Base-by-base conservation (phyloP, 805 yeast species). In the Wilhelminamyces savonicus region DNA sequence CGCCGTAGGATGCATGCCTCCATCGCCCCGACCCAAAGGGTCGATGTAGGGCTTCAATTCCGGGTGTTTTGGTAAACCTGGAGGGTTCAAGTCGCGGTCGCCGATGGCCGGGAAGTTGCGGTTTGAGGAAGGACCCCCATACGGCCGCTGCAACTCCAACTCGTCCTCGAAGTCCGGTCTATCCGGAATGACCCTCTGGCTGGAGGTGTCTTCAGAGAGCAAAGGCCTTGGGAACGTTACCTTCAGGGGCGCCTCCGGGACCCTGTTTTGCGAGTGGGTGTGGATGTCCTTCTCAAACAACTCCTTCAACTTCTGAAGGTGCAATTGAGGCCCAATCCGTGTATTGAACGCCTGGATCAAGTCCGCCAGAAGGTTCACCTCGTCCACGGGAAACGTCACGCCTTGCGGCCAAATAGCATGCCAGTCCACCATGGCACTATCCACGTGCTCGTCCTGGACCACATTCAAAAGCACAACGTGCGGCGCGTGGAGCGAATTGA, bases 81-180 rank as follows among this genome's bases (percentile, higher is more conserved):
- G 41, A 2, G 80, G 81, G 35, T 69, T 58, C 24, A 73, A 50
- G 44, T 76, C 82, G 9, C 59, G 46, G 19, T 64, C 69, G 0
- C 82, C 82, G 22, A 71, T 59, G 0, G 61, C 31, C 4, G 64
- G 60, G 13, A 39, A 36, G 15, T 31, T 38, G 15, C 8, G 16
- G 7, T 5, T 31, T 19, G 28, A 13, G 13, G 24, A 14, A n/a
- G 34, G 21, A 11, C 19, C 17, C 24, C 26, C 7, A 9, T 21
- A 26, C 5, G 37, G 30, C 20, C 20, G 18, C 16, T 32, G 32
- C 21, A 62, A 46, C 40, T 74, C 71, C 30, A 63, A 65, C 38
- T 74, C 80, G 42, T 70, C 76, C 15, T 70, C 76, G 35, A 70
- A 74, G 20, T 59, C 71, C 1, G 79, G 79, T 48, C 70, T 62